Conservation (phyloP, 306 rosid species). For the Myrica gale region DNA sequence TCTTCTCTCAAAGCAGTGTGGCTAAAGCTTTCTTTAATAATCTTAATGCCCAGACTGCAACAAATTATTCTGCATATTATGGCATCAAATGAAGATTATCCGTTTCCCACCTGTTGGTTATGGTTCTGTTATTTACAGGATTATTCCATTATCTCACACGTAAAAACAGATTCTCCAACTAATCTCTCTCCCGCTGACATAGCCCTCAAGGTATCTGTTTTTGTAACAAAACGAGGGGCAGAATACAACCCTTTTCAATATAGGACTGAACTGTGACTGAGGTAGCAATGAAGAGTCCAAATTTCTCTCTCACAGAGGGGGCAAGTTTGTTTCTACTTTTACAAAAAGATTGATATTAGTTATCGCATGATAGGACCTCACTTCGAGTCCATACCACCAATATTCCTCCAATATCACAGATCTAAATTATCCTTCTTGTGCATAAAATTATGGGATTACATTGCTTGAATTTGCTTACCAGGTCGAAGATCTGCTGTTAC, state of each 20-base stretch:
- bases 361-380: not conserved
- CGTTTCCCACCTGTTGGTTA: not conserved
- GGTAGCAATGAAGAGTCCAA: not conserved
- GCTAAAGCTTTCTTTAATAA: not conserved
- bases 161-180: not conserved
- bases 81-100: not conserved
- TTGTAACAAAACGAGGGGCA: no score
- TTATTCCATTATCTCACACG: not conserved
- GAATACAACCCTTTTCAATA: no score
- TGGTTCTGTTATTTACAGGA: not conserved
- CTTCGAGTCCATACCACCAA: not conserved
- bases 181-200: no score
- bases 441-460: not conserved
- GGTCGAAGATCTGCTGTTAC: conserved; percentile 21
- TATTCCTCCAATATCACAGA: not conserved
- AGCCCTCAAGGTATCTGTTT: no score
- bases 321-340: not conserved
- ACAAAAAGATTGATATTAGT: not conserved
- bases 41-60: not conserved
- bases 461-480: conserved; percentile 37
- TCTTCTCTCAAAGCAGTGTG: not conserved
- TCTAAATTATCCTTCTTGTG: not conserved
- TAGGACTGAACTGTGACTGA: not conserved
- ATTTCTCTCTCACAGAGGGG: not conserved
- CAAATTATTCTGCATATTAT: not conserved